A percentile compares a stretch with the other conserved stretches of the same genome.
These are phyloP conservation scores for Phanerodontia chrysosporium DNA, from an alignment of 768 basidiomycete species.

Conservation along the genomic window DNA sequence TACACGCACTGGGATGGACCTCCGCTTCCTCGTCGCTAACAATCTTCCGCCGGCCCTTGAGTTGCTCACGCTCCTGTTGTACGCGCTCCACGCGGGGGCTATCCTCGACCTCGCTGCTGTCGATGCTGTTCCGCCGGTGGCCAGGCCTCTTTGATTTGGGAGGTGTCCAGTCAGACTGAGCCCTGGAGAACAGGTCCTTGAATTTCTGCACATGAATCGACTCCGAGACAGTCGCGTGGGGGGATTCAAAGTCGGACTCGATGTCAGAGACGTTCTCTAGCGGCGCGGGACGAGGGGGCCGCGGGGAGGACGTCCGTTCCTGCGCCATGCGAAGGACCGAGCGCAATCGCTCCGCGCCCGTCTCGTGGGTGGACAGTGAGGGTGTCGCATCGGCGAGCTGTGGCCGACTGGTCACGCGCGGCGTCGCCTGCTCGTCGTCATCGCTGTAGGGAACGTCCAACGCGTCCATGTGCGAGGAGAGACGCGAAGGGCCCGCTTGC, in stretches of 20 bases:
- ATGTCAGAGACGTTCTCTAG: slow-evolving; percentile 37
- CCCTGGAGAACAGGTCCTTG: slow-evolving; percentile 58
- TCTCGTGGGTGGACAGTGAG: slow-evolving; percentile 29
- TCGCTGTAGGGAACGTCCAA: slow-evolving; percentile 30
- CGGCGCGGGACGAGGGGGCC: slow-evolving; percentile 16
- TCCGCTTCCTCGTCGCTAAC: slow-evolving; percentile 68
- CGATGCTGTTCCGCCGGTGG: slow-evolving; percentile 55
- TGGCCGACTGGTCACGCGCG: slow-evolving; percentile 24
- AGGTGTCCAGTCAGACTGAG: slow-evolving; percentile 61
- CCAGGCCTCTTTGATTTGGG: slow-evolving; percentile 38
- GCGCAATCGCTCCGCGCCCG: slow-evolving; percentile 59
- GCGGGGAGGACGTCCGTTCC: slow-evolving; percentile 25
- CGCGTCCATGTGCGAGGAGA: slow-evolving; percentile 21
- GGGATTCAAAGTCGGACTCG: slow-evolving; percentile 58
- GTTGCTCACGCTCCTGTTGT: slow-evolving; percentile 36
- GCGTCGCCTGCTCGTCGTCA: slow-evolving; percentile 36
- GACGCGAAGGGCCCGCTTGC: slow-evolving; percentile 29
- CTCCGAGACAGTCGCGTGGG: slow-evolving; percentile 39
- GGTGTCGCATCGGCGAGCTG: slow-evolving; percentile 1
- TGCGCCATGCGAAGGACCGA: slow-evolving; percentile 45
- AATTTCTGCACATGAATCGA: slow-evolving; percentile 49
- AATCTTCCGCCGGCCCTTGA: slow-evolving; percentile 52
- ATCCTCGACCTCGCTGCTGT: slow-evolving; percentile 54
- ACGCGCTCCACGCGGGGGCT: slow-evolving; percentile 41
- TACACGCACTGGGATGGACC: slow-evolving; percentile 43